A percentile compares a stretch with the other conserved stretches of the same genome.
These are phyloP conservation scores for Pelargonium nanum DNA, from an alignment of 345 rosid species.

Conservation along the genomic window DNA sequence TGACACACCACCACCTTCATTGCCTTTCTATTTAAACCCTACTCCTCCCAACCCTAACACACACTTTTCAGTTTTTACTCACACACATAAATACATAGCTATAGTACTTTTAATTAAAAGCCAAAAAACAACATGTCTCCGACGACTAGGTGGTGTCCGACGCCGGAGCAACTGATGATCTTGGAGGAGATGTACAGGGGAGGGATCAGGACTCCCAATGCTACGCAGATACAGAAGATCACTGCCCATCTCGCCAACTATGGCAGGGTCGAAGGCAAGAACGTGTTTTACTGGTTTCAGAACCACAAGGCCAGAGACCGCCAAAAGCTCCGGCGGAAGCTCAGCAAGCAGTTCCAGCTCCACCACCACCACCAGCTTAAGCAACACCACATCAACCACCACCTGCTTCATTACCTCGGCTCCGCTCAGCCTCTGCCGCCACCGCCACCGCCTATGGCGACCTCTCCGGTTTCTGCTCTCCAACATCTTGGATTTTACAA, in stretches of 20 bases:
- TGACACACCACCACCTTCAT: too few relatives aligned
- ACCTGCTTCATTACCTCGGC: conserved; percentile 25
- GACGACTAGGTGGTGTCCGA: conserved; percentile 92
- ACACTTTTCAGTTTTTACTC: too few relatives aligned
- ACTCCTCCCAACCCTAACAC: too few relatives aligned
- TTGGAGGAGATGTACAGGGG: conserved; percentile 74
- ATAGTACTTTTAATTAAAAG: too few relatives aligned
- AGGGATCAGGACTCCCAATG: conserved; percentile 75
- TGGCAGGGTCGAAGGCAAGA: conserved; percentile 86
- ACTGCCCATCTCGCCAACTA: conserved; percentile 63
- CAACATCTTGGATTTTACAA: conserved; percentile 15
- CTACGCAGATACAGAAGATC: conserved; percentile 76
- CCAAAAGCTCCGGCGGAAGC: conserved; percentile 70
- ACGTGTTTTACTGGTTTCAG: conserved; percentile 95
- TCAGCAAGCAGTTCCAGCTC: conserved; percentile 52
- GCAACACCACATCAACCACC: conserved; percentile 4
- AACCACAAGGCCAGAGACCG: conserved; percentile 96
- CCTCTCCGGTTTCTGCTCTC: conserved; percentile 17
- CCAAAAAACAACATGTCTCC: too few relatives aligned
- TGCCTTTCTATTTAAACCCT: too few relatives aligned
- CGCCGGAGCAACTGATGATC: conserved; percentile 90
- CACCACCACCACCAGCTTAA: conserved; percentile 28
- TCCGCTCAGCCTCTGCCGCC: neutral
- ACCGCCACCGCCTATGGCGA: neutral
- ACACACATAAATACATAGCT: too few relatives aligned